phyloP scores from a whole-genome alignment of 257 asterid genomes.

The Solanum chilense region DNA sequence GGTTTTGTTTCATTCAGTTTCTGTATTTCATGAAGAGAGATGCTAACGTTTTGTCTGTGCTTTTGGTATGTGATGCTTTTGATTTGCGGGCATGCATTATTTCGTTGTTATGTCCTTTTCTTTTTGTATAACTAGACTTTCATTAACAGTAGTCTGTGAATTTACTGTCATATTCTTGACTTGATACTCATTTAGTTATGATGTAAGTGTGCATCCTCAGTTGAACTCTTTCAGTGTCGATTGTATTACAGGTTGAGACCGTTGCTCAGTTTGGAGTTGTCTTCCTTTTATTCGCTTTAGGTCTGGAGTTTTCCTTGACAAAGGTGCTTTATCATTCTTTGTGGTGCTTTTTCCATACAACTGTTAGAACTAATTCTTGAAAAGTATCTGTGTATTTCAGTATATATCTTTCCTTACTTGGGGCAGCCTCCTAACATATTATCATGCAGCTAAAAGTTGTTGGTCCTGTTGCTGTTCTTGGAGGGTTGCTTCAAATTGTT shows the following conservation, averaged over 20 bases:
- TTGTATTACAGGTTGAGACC: constrained; percentile 70
- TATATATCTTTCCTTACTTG: background rate
- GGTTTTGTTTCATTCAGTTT: background rate
- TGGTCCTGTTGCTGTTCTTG: constrained; percentile 90
- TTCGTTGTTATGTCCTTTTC: background rate
- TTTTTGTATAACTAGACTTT: background rate
- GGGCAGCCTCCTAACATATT: constrained; percentile 7
- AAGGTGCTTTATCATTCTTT: constrained; percentile 35
- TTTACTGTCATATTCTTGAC: background rate
- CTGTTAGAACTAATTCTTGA: background rate
- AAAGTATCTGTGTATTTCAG: background rate
- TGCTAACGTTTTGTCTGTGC: background rate
- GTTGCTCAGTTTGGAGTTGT: constrained; percentile 97
- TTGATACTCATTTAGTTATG: background rate
- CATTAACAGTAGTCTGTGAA: background rate
- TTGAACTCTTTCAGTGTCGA: background rate
- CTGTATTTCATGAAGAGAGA: background rate
- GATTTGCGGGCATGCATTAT: background rate
- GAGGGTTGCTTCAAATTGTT: constrained; percentile 82
- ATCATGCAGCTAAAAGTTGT: constrained; percentile 79
- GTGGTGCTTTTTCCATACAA: background rate
- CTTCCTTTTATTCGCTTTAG: constrained; percentile 92
- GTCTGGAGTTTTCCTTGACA: constrained; percentile 84
- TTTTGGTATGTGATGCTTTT: background rate
- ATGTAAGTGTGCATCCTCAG: background rate